Evolutionary conservation across 2,329 filamentous ascomycete genomes (phyloP).

Genomic region (Grosmannia serpens): DNA sequence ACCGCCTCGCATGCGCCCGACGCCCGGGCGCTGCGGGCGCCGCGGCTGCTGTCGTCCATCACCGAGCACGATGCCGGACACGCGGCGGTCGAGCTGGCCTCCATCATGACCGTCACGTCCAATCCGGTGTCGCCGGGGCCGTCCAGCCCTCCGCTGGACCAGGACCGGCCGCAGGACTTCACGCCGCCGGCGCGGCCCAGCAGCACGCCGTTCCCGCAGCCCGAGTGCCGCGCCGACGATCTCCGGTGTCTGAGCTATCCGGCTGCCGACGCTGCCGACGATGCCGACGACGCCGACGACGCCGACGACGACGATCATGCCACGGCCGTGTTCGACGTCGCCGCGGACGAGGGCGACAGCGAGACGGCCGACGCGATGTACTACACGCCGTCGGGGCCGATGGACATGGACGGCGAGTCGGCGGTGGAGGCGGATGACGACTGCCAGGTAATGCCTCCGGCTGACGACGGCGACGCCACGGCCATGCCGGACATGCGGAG

Average conservation of each 20-base stretch:
- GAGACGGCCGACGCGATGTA: not conserved
- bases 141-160: slow-evolving; percentile 38
- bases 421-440: slow-evolving; percentile 10
- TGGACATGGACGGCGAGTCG: not conserved
- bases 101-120: slow-evolving; percentile 35
- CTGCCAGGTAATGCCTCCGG: slow-evolving; percentile 13
- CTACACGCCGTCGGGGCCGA: not conserved
- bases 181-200: slow-evolving; percentile 41
- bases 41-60: slow-evolving; percentile 9
- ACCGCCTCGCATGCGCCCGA: not conserved
- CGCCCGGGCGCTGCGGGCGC: not conserved
- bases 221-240: slow-evolving; percentile 34
- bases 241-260: slow-evolving; percentile 29
- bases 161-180: slow-evolving; percentile 34
- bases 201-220: slow-evolving; percentile 48
- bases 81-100: slow-evolving; percentile 28
- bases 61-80: slow-evolving; percentile 24
- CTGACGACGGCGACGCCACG: not conserved
- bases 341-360: not conserved
- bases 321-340: not conserved
- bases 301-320: slow-evolving; percentile 9
- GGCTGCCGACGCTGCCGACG: slow-evolving; percentile 17
- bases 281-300: slow-evolving; percentile 14
- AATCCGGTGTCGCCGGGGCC: slow-evolving; percentile 44
- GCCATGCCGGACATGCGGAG: not conserved